Conservation (phyloP, 306 rosid genomes). For the Fragaria ananassa region DNA sequence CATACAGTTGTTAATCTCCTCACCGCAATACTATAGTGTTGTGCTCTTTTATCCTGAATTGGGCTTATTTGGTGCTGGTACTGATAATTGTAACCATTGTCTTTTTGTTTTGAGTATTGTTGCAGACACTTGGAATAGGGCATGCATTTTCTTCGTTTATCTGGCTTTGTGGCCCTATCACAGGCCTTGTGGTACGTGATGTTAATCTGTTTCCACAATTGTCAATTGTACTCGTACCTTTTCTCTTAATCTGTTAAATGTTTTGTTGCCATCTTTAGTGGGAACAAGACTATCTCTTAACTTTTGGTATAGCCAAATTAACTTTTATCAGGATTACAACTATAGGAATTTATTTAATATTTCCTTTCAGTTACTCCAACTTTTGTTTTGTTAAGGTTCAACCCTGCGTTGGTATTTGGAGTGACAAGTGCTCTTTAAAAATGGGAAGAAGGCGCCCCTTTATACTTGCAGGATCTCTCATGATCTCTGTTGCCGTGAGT, state of each 20-base stretch:
- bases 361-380: neutral
- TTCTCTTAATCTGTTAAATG: neutral
- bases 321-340: neutral
- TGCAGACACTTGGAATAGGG: slow-evolving; percentile 95
- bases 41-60: neutral
- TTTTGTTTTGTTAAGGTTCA: slow-evolving; percentile 52
- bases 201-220: neutral
- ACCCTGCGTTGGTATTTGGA: slow-evolving; percentile 93
- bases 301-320: neutral
- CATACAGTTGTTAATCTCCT: neutral
- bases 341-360: neutral
- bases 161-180: slow-evolving; percentile 99
- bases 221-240: neutral
- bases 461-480: slow-evolving; percentile 84
- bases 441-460: slow-evolving; percentile 96
- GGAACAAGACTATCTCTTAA: neutral
- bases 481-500: slow-evolving; percentile 84
- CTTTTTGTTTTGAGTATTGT: slow-evolving; percentile 27
- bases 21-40: neutral
- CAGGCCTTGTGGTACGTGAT: slow-evolving; percentile 95
- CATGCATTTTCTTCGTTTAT: slow-evolving; percentile 98
- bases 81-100: neutral
- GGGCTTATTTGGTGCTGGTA: slow-evolving; percentile 8
- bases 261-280: neutral
- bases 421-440: slow-evolving; percentile 88